Conservation (phyloP, 1,284 basidiomycete species). For the Sanghuangporus weigelae region DNA sequence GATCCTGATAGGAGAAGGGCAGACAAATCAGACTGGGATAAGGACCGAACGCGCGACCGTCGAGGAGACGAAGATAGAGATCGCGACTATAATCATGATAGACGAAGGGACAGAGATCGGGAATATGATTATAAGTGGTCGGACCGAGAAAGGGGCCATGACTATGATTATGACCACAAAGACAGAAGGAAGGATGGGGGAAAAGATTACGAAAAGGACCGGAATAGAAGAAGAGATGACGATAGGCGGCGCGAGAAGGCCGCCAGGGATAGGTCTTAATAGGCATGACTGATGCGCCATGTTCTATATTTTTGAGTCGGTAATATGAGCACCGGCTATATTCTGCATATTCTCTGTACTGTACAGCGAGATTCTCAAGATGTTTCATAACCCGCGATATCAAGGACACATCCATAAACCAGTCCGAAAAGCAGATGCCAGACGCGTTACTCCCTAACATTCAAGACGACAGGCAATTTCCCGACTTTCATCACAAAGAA, state of each 20-base stretch:
- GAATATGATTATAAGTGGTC: conserved; percentile 23
- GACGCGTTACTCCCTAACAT: neutral
- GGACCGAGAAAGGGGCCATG: conserved; percentile 21
- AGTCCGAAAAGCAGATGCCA: neutral
- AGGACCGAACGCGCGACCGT: conserved; percentile 16
- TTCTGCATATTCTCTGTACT: neutral
- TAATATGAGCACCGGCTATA: neutral
- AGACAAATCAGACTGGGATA: conserved; percentile 13
- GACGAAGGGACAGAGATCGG: conserved; percentile 23
- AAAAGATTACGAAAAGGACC: neutral
- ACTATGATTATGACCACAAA: neutral
- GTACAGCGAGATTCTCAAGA: too few species aligned
- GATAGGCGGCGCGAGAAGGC: neutral
- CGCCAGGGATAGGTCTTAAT: conserved; percentile 3
- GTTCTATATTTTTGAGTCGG: neutral
- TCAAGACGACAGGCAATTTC: conserved; percentile 23
- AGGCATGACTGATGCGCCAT: neutral
- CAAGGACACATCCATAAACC: too few species aligned
- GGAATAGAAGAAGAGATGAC: conserved; percentile 2
- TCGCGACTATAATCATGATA: conserved; percentile 27
- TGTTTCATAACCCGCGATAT: neutral
- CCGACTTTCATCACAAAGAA: conserved; percentile 27
- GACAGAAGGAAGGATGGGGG: neutral
- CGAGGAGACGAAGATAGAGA: conserved; percentile 28
- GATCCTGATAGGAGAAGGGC: conserved; percentile 20